Conservation (phyloP, 768 basidiomycete genomes). For the Lenzites betulinus region DNA sequence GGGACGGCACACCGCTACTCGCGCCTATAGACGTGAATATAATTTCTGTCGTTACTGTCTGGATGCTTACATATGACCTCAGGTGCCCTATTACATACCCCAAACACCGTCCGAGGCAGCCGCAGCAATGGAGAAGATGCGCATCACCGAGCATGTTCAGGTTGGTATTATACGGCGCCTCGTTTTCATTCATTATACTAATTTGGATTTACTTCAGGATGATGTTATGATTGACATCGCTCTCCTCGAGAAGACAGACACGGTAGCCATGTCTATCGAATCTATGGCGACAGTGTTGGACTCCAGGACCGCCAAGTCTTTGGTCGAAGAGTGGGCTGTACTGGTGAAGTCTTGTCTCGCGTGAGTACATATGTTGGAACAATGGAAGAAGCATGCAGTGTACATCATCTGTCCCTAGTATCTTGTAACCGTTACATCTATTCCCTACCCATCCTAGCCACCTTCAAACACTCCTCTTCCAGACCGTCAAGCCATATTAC, state of each 20-base stretch:
- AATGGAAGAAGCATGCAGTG: background rate
- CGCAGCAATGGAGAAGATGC: conserved; percentile 19
- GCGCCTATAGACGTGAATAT: conserved; percentile 40
- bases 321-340: conserved; percentile 14
- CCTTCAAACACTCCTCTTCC: conserved; percentile 77
- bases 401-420: background rate
- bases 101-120: conserved; percentile 4
- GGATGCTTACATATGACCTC: background rate
- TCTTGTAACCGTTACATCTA: background rate
- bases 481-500: conserved; percentile 76
- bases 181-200: conserved; percentile 19
- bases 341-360: conserved; percentile 9
- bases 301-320: background rate
- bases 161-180: conserved; percentile 14
- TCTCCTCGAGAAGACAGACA: conserved; percentile 6
- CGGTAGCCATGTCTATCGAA: conserved; percentile 21
- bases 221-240: conserved; percentile 38
- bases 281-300: background rate
- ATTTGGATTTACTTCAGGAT: conserved; percentile 36
- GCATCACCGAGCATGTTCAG: conserved; percentile 30
- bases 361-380: background rate
- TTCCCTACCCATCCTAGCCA: conserved; percentile 55
- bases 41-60: too few species aligned
- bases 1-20: conserved; percentile 25
- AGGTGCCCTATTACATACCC: conserved; percentile 43